Conservation (phyloP, 176 grass and related monocot genomes). For the Carex cristatella region DNA sequence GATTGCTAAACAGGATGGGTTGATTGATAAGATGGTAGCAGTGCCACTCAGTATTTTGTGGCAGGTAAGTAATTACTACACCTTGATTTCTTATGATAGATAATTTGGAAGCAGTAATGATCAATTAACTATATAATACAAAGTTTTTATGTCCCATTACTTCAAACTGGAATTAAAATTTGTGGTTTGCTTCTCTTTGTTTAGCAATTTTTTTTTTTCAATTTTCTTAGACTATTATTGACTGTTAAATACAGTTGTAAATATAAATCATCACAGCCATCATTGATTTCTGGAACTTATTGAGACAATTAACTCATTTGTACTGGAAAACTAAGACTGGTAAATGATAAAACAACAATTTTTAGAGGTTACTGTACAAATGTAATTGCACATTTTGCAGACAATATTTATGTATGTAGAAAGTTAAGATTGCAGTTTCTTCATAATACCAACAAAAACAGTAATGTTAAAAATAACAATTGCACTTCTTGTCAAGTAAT, state of each 20-base stretch:
- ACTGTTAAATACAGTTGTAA: not conserved
- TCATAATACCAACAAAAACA: not conserved
- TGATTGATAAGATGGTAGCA: slow-evolving; percentile 50
- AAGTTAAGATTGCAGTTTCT: not conserved
- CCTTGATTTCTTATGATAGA: not conserved
- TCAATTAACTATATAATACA: not conserved
- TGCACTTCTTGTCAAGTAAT: not conserved
- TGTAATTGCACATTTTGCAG: not conserved
- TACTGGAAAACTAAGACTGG: not conserved
- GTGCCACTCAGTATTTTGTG: slow-evolving; percentile 83
- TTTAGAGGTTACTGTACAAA: not conserved
- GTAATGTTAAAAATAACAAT: not conserved
- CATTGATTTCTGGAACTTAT: not conserved
- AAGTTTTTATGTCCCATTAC: not conserved
- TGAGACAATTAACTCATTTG: not conserved
- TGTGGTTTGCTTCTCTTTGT: not conserved
- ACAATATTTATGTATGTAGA: not conserved
- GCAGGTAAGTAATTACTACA: slow-evolving; percentile 27
- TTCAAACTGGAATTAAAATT: not conserved
- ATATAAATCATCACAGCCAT: not conserved
- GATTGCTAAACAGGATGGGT: slow-evolving; percentile 36
- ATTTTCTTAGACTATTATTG: not conserved
- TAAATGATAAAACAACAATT: not conserved
- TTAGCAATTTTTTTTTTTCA: no score
- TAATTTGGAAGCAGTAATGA: not conserved